These are phyloP conservation scores for Calonectria pteridis DNA, from an alignment of 2,329 filamentous ascomycete species.

Conservation along the genomic window DNA sequence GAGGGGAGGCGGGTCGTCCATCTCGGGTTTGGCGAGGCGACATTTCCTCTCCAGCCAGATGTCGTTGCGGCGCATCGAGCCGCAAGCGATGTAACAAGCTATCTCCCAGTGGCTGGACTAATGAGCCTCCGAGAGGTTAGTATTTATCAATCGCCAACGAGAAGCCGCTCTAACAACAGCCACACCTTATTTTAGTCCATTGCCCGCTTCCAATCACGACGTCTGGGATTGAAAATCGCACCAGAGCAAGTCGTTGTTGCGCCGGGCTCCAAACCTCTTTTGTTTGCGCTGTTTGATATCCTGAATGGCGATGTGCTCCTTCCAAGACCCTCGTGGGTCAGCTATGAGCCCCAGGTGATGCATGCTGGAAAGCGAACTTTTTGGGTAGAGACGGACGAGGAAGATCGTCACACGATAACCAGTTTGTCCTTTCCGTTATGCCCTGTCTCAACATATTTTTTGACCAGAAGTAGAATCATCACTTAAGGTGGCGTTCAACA, in stretches of 20 bases:
- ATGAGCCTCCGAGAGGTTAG: constrained; percentile 17
- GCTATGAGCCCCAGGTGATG: constrained; percentile 15
- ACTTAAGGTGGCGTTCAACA: background rate
- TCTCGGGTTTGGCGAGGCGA: constrained; percentile 27
- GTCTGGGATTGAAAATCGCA: background rate
- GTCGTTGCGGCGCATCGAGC: constrained; percentile 11
- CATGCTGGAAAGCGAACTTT: constrained; percentile 5
- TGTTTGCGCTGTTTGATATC: constrained; percentile 13
- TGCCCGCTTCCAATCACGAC: constrained; percentile 6
- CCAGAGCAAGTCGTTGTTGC: constrained; percentile 6
- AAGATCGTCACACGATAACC: constrained; percentile 14
- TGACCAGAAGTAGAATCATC: background rate
- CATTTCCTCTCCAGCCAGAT: constrained; percentile 25
- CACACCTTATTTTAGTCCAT: constrained; percentile 3
- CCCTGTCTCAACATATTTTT: background rate
- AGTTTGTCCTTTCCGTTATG: background rate
- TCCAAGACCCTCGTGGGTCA: constrained; percentile 14
- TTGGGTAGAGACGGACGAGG: constrained; percentile 15
- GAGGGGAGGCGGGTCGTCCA: background rate
- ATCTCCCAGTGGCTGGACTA: constrained; percentile 20
- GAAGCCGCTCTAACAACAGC: background rate
- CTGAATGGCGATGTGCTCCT: constrained; percentile 11
- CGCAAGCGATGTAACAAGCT: constrained; percentile 18
- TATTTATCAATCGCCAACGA: background rate
- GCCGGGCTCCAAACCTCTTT: constrained; percentile 11